Base-by-base conservation (phyloP, 2,329 filamentous ascomycete species). In the Fusarium nygamai region DNA sequence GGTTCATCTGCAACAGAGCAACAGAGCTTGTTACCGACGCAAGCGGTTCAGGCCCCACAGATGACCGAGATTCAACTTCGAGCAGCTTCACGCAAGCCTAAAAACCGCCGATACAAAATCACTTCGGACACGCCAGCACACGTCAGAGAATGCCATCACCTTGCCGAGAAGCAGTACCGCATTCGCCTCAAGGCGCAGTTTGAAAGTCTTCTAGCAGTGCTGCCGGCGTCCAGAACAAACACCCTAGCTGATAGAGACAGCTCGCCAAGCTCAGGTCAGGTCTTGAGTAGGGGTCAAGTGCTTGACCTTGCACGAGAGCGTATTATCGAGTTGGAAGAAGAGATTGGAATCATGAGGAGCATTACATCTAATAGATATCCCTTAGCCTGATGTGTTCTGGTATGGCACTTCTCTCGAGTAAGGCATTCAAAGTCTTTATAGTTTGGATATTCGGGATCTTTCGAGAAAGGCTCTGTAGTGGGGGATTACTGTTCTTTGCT, bases 1-100 rank as follows among this genome's bases (percentile, higher is more conserved):
- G 3, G 0, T 19, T 33, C 4, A 4, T 4, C 47, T 22, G 1
- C 10, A 5, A 33, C 0, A 12, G 19, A 6, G 3, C 29, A 17
- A 31, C 29, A 33, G 10, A 33, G 3, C 3, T 1, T 5, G 29
- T 10, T 8, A 20, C 2, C 27, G 22, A 8, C 20, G 5, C 46
- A 16, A 16, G 22, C 8, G 9, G 14, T 10, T 8, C 27, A 22
- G 27, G 27, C 1, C 1, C 20, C 46, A 22, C 17, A 16, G 20
- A 31, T 31, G n/a, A 46, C 46, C 1, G 31, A 51, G 3, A 19
- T 24, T 3, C 14, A 51, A 24, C 31, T 51, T 16, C 47, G 47
- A 24, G 47, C 1, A 24, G 47, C 47, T 34, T 51, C 29, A 13
- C 7, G 6, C 2, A 51, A 34, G 22, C 22, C 31, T 1, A 51